phyloP scores from a whole-genome alignment of 176 grass and related monocot species.

The Leersia perrieri region DNA sequence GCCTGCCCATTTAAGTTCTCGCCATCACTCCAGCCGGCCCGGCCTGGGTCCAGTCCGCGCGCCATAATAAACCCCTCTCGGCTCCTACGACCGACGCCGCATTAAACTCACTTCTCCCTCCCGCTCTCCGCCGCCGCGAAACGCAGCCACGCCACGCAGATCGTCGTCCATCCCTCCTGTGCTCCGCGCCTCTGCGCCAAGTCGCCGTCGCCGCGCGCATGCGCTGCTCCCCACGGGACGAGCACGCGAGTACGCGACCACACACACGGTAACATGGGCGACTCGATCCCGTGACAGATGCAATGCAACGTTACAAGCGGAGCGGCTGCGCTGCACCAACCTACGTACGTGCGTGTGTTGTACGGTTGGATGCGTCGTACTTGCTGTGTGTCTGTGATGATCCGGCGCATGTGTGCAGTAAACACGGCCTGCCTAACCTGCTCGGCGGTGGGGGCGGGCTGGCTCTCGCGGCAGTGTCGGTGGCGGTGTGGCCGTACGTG shows the following conservation, averaged over 20 bases:
- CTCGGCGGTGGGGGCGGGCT: background rate
- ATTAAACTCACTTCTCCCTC: background rate
- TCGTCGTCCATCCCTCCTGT: background rate
- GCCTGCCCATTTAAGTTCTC: background rate
- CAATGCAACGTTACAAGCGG: too few relatives aligned
- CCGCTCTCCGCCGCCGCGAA: background rate
- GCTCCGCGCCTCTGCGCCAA: too few relatives aligned
- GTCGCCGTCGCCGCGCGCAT: too few relatives aligned
- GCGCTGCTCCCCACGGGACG: background rate
- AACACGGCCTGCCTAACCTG: background rate
- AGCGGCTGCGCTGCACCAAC: background rate
- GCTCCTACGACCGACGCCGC: background rate
- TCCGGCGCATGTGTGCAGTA: background rate
- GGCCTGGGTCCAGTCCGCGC: background rate
- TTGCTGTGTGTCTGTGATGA: background rate
- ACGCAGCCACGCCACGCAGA: background rate
- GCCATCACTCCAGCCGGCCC: background rate
- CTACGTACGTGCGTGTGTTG: background rate
- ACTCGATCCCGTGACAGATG: background rate
- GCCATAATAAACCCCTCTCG: background rate
- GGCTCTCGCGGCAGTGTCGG: background rate
- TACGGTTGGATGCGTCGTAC: background rate
- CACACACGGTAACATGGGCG: background rate
- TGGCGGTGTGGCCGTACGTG: background rate
- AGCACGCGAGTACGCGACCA: background rate